Percentiles rank a stretch among this genome's conserved stretches.
Evolutionary conservation across 2,329 filamentous ascomycete species (phyloP).

Genomic region (Aureobasidium sp.): DNA sequence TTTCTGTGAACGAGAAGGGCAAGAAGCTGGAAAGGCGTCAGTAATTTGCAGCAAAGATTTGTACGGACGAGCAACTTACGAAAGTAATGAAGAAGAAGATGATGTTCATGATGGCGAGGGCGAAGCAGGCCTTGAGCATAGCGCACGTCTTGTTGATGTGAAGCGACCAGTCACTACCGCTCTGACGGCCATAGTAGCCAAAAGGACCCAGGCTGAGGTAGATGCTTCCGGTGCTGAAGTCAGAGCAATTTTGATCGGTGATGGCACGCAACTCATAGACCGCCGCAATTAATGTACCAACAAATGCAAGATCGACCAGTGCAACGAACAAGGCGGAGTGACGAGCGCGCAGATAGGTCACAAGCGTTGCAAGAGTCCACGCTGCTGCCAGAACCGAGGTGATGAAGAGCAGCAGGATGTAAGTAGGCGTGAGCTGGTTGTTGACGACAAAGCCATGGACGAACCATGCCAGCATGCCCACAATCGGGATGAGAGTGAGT

Average conservation of each 20-base stretch:
- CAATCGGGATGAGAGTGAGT: slow-evolving; percentile 52
- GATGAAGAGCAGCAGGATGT: slow-evolving; percentile 57
- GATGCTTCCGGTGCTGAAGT: slow-evolving; percentile 42
- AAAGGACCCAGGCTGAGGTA: slow-evolving; percentile 41
- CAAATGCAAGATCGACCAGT: slow-evolving; percentile 52
- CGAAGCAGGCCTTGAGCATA: slow-evolving; percentile 87
- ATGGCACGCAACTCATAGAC: slow-evolving; percentile 52
- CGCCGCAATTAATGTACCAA: slow-evolving; percentile 54
- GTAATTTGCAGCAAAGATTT: not conserved
- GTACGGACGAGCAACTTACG: slow-evolving; percentile 7
- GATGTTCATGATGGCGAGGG: slow-evolving; percentile 78
- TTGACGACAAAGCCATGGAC: slow-evolving; percentile 49
- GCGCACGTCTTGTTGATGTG: slow-evolving; percentile 67
- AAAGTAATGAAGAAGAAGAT: slow-evolving; percentile 15
- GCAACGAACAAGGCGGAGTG: slow-evolving; percentile 52
- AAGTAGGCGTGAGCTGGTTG: slow-evolving; percentile 50
- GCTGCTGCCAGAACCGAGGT: slow-evolving; percentile 51
- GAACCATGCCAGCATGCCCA: slow-evolving; percentile 57
- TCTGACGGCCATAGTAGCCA: slow-evolving; percentile 41
- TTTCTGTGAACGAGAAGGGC: slow-evolving; percentile 49
- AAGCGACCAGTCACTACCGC: slow-evolving; percentile 41
- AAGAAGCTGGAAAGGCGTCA: slow-evolving; percentile 34
- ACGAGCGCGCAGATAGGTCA: slow-evolving; percentile 50
- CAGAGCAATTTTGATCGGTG: slow-evolving; percentile 56
- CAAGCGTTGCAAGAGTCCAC: slow-evolving; percentile 52